phyloP scores from a whole-genome alignment of 257 asterid genomes.

The Scutellaria galericulata region DNA sequence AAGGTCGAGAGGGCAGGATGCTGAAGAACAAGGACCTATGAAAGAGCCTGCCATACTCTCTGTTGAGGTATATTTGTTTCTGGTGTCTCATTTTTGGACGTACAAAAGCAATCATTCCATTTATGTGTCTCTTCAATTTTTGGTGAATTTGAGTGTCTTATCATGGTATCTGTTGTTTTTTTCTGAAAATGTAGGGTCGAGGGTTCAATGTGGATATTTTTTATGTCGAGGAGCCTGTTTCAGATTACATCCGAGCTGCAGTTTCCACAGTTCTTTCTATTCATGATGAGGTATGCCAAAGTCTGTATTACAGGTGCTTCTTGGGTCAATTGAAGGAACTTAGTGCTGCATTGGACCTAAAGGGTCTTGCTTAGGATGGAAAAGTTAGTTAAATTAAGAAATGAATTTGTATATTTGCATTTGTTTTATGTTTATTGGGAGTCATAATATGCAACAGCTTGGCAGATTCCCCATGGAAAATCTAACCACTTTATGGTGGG shows the following conservation, averaged over 20 bases:
- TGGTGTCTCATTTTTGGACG: neutral
- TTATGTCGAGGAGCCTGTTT: slow-evolving; percentile 83
- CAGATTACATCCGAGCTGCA: slow-evolving; percentile 80
- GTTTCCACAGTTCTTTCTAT: slow-evolving; percentile 81
- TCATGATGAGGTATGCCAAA: slow-evolving; percentile 68
- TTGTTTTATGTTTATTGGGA: neutral
- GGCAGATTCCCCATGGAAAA: neutral
- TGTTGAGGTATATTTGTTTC: slow-evolving; percentile 67
- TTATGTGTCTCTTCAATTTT: slow-evolving; percentile 17
- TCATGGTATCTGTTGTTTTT: slow-evolving; percentile 8
- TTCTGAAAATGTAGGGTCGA: slow-evolving; percentile 67
- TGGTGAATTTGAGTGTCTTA: neutral
- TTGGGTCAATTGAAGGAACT: slow-evolving; percentile 1
- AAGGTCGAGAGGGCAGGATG: slow-evolving; percentile 56
- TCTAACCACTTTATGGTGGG: neutral
- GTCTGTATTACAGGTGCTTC: slow-evolving; percentile 1
- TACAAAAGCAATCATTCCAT: slow-evolving; percentile 3
- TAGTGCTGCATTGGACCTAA: slow-evolving; percentile 7
- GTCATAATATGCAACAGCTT: neutral
- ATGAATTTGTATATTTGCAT: neutral
- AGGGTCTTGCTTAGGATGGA: slow-evolving; percentile 15
- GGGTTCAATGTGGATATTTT: slow-evolving; percentile 79
- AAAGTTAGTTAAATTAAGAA: neutral
- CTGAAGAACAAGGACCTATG: slow-evolving; percentile 56
- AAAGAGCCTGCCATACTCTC: slow-evolving; percentile 87